A percentile compares a stretch with the other conserved stretches of the same genome.
Evolutionary conservation across 805 yeast genomes (phyloP).

Genomic region (Cephaloascus albidus): DNA sequence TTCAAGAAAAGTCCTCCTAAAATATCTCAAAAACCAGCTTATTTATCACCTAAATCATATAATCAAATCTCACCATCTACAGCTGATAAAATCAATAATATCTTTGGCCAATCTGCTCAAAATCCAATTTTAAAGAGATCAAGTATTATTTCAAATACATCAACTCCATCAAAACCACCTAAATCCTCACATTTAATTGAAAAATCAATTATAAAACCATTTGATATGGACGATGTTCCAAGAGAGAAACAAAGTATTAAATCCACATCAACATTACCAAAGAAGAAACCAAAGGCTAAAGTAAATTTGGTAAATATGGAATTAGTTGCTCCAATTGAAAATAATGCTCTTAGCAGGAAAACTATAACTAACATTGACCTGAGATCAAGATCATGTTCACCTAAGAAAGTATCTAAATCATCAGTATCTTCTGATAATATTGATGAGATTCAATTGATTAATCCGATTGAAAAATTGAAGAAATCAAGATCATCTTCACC

Average conservation of each 20-base stretch:
- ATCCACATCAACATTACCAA: background rate
- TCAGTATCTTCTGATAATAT: background rate
- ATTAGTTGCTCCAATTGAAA: no score
- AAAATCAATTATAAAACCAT: background rate
- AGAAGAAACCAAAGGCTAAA: no score
- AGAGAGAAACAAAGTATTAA: background rate
- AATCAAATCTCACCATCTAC: background rate
- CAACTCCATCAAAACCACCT: background rate
- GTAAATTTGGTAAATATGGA: no score
- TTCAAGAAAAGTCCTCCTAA: background rate
- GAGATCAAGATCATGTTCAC: background rate
- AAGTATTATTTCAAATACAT: background rate
- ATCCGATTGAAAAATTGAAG: constrained; percentile 5
- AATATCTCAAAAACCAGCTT: background rate
- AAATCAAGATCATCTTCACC: constrained; percentile 2
- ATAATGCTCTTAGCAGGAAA: no score
- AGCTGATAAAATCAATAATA: background rate
- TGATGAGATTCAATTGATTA: constrained; percentile 4
- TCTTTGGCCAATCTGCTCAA: background rate
- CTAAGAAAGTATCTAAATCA: background rate
- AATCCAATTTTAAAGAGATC: background rate
- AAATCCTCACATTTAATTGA: background rate
- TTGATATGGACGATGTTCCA: background rate
- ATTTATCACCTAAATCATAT: background rate
- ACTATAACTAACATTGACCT: no score